phyloP scores from a whole-genome alignment of 148 eudicot species.

The Rhododendron griersonianum region DNA sequence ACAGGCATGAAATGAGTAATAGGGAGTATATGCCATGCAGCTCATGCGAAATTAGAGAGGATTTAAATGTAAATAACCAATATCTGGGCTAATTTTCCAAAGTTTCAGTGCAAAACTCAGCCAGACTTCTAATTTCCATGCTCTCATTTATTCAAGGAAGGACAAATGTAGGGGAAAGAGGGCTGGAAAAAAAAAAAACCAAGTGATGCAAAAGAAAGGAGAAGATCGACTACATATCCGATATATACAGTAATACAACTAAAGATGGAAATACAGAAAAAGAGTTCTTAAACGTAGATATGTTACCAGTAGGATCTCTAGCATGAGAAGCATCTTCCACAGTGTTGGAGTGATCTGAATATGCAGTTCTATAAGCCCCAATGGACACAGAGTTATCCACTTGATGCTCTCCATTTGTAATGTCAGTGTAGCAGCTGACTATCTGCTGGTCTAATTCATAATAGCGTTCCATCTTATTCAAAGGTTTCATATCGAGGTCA shows the following conservation, averaged over 20 bases:
- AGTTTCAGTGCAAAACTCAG: not conserved
- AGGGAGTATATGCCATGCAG: not conserved
- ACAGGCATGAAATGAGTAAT: not conserved
- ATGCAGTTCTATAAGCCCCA: conserved; percentile 24
- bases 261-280: not conserved
- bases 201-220: not conserved
- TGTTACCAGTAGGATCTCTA: conserved; percentile 11
- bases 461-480: conserved; percentile 77
- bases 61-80: not conserved
- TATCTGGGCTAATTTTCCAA: not conserved
- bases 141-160: not conserved
- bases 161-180: not conserved
- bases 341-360: conserved; percentile 10
- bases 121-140: not conserved
- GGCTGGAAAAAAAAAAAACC: not conserved
- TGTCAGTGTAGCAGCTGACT: conserved; percentile 43
- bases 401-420: conserved; percentile 28
- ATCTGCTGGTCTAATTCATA: conserved; percentile 85
- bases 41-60: not conserved
- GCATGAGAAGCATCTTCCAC: conserved; percentile 1
- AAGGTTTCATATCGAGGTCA: conserved; percentile 84
- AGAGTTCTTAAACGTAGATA: not conserved
- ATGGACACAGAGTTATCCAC: conserved; percentile 17
- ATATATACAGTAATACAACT: not conserved
- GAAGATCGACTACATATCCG: not conserved